Conservation (phyloP, 768 basidiomycete genomes). For the Lanmaoa rubissima region DNA sequence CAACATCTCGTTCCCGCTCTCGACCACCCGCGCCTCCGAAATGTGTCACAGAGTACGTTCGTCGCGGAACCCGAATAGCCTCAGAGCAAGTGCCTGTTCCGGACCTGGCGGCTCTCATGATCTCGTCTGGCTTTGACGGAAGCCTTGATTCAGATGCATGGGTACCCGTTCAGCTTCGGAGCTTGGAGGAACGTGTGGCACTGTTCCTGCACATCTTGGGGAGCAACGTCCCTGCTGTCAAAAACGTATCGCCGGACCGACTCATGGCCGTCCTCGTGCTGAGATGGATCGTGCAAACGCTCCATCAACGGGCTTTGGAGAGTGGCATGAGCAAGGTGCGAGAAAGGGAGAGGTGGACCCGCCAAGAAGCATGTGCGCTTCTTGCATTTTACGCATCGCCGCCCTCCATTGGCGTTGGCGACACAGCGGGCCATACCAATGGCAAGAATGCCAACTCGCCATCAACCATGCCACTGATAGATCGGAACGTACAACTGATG, state of each 20-base stretch:
- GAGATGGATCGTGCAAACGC: constrained; percentile 57
- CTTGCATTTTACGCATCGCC: constrained; percentile 45
- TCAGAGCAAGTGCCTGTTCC: constrained; percentile 55
- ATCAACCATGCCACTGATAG: constrained; percentile 35
- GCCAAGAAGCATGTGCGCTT: constrained; percentile 56
- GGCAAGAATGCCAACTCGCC: constrained; percentile 16
- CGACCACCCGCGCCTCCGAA: constrained; percentile 21
- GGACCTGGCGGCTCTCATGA: constrained; percentile 47
- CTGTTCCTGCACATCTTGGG: constrained; percentile 55
- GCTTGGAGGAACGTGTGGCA: constrained; percentile 49
- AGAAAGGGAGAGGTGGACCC: constrained; percentile 69
- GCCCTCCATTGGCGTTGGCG: not conserved
- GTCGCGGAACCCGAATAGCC: constrained; percentile 66
- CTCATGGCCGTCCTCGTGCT: constrained; percentile 54
- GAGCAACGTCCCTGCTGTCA: constrained; percentile 51
- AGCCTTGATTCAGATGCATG: constrained; percentile 22
- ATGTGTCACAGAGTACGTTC: constrained; percentile 54
- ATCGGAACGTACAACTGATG: constrained; percentile 65
- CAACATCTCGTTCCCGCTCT: constrained; percentile 34
- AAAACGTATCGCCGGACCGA: constrained; percentile 43
- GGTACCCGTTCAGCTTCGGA: constrained; percentile 47
- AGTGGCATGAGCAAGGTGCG: constrained; percentile 50
- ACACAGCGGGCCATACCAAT: constrained; percentile 19
- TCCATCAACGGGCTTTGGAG: constrained; percentile 53
- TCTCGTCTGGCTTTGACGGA: constrained; percentile 32